Conservation (phyloP, 148 eudicot species). For the Diospyros kaki region DNA sequence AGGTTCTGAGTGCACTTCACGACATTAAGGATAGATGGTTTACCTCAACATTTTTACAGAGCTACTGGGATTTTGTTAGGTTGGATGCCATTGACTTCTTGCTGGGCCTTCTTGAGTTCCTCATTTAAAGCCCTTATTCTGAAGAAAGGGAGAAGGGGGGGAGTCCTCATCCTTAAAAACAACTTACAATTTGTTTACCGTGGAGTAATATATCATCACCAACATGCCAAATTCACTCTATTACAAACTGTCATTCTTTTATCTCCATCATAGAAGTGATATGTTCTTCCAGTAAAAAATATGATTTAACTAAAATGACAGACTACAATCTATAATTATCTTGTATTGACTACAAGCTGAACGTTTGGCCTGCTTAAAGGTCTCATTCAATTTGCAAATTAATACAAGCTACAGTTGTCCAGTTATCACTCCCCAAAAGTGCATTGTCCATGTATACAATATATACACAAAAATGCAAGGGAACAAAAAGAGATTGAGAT, state of each 20-base stretch:
- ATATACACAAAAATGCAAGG: background rate
- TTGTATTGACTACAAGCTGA: background rate
- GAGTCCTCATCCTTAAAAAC: too few relatives aligned
- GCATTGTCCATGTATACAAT: background rate
- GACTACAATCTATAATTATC: conserved; percentile 1
- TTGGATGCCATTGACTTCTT: too few relatives aligned
- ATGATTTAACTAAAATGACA: background rate
- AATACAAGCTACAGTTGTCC: background rate
- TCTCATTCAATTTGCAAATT: background rate
- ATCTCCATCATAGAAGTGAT: background rate
- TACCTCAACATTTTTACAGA: too few relatives aligned
- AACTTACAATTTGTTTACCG: too few relatives aligned
- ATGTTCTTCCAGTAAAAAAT: background rate
- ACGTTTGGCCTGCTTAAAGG: background rate
- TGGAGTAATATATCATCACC: background rate
- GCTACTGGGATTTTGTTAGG: too few relatives aligned
- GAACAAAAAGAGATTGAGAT: background rate
- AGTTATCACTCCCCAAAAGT: background rate
- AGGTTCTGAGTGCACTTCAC: too few relatives aligned
- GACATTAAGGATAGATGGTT: too few relatives aligned
- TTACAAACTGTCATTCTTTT: background rate
- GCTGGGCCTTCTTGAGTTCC: too few relatives aligned
- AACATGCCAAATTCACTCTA: background rate
- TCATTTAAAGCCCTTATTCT: too few relatives aligned
- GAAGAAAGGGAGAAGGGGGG: too few relatives aligned